phyloP scores from a whole-genome alignment of 306 rosid species.

The Prunus fruticosa region DNA sequence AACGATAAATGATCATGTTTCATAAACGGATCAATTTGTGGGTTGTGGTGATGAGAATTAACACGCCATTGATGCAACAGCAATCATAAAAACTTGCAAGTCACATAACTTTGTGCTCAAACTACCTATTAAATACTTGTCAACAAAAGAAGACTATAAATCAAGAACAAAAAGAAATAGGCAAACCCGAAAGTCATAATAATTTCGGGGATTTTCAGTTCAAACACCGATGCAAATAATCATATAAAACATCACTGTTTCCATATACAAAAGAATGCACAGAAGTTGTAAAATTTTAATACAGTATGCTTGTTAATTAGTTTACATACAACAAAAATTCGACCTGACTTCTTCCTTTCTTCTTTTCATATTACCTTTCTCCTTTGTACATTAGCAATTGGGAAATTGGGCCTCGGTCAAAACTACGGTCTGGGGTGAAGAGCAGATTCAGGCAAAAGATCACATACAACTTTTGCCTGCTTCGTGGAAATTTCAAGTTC shows the following conservation, averaged over 20 bases:
- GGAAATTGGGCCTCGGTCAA: conserved; percentile 35
- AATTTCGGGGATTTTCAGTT: not conserved
- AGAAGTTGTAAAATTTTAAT: conserved; percentile 17
- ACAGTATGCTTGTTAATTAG: conserved; percentile 22
- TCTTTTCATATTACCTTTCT: not conserved
- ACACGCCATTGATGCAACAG: not conserved
- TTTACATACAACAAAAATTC: conserved; percentile 25
- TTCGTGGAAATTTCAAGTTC: conserved; percentile 5
- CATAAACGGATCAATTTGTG: no score
- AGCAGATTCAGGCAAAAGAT: conserved; percentile 21
- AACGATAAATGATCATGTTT: no score
- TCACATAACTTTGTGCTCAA: not conserved
- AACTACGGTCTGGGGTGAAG: conserved; percentile 36
- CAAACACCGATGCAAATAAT: not conserved
- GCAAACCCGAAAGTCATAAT: not conserved
- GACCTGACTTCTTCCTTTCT: conserved; percentile 1
- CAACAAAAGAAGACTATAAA: not conserved
- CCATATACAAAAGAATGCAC: conserved; percentile 56
- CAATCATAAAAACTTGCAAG: not conserved
- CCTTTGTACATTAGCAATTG: conserved; percentile 18
- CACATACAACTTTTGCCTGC: conserved; percentile 27
- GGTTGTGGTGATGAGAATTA: no score
- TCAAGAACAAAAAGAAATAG: not conserved
- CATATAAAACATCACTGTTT: conserved; percentile 29
- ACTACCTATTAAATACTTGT: not conserved